Conservation (phyloP, 1,139 yeast species). For the Suhomyces wounanorum region DNA sequence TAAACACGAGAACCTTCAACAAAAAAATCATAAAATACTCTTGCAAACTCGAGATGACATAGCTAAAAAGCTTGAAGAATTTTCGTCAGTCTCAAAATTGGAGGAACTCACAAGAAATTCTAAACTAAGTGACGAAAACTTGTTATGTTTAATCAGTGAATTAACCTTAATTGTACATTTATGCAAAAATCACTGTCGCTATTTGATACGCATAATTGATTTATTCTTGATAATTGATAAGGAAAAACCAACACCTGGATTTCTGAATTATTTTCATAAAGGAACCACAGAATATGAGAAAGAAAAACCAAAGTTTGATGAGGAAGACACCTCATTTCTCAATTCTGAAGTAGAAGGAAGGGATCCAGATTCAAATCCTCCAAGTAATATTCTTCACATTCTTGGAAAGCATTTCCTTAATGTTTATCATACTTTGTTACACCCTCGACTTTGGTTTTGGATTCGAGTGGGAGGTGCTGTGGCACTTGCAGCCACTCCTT, state of each 20-base stretch:
- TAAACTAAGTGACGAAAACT: slow-evolving; percentile 26
- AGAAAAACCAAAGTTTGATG: slow-evolving; percentile 3
- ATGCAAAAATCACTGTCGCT: slow-evolving; percentile 21
- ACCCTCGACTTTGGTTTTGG: slow-evolving; percentile 36
- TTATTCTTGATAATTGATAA: slow-evolving; percentile 31
- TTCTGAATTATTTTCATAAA: slow-evolving; percentile 12
- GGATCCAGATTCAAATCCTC: slow-evolving; percentile 37
- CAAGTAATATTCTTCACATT: slow-evolving; percentile 25
- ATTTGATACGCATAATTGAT: slow-evolving; percentile 25
- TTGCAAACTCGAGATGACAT: slow-evolving; percentile 13
- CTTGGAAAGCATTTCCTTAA: slow-evolving; percentile 22
- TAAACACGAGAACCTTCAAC: slow-evolving; percentile 20
- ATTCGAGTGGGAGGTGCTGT: slow-evolving; percentile 30
- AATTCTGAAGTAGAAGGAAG: slow-evolving; percentile 18
- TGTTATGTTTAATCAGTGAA: slow-evolving; percentile 33
- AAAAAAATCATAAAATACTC: slow-evolving; percentile 22
- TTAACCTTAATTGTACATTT: slow-evolving; percentile 27
- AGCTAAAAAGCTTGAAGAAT: slow-evolving; percentile 10
- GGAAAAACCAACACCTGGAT: slow-evolving; percentile 26
- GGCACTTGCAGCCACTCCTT: slow-evolving; percentile 31
- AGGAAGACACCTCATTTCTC: slow-evolving; percentile 14
- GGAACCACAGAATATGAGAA: slow-evolving; percentile 4
- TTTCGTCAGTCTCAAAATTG: slow-evolving; percentile 19
- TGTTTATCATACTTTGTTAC: slow-evolving; percentile 20
- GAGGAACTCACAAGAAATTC: slow-evolving; percentile 18